Evolutionary conservation across 345 rosid species (phyloP).

Genomic region (Syzygium aqueum): DNA sequence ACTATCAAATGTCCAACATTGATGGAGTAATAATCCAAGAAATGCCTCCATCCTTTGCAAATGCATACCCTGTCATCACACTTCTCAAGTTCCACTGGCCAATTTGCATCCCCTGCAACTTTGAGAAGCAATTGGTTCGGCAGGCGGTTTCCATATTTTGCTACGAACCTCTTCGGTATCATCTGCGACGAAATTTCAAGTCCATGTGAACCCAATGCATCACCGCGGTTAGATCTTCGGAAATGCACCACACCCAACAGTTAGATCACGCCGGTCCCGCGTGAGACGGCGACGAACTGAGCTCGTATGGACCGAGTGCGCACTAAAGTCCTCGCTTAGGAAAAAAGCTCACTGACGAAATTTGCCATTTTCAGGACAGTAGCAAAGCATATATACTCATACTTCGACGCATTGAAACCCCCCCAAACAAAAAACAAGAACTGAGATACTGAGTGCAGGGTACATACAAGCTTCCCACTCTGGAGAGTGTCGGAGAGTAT

Average conservation of each 20-base stretch:
- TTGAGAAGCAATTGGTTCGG: not conserved
- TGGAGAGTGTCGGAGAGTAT: not conserved
- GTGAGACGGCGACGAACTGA: no score
- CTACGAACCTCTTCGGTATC: not conserved
- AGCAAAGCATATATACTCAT: not conserved
- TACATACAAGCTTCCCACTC: not conserved
- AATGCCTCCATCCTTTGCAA: not conserved
- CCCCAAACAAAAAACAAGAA: not conserved
- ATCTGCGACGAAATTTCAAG: not conserved
- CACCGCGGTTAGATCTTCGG: no score
- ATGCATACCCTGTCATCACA: not conserved
- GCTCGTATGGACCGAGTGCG: no score
- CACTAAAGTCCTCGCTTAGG: not conserved
- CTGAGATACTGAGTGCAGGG: not conserved
- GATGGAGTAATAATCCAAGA: not conserved
- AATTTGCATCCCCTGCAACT: not conserved
- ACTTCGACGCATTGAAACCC: not conserved
- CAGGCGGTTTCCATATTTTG: not conserved
- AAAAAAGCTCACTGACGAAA: not conserved
- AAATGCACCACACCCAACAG: not conserved
- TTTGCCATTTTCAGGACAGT: not conserved
- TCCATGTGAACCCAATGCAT: not conserved
- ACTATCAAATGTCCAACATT: not conserved
- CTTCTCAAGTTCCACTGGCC: not conserved
- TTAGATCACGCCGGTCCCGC: not conserved